Percentiles rank a stretch among this genome's conserved stretches.
Conservation (phyloP, 495 filamentous ascomycete species). For the Penicillium pancosmium region DNA sequence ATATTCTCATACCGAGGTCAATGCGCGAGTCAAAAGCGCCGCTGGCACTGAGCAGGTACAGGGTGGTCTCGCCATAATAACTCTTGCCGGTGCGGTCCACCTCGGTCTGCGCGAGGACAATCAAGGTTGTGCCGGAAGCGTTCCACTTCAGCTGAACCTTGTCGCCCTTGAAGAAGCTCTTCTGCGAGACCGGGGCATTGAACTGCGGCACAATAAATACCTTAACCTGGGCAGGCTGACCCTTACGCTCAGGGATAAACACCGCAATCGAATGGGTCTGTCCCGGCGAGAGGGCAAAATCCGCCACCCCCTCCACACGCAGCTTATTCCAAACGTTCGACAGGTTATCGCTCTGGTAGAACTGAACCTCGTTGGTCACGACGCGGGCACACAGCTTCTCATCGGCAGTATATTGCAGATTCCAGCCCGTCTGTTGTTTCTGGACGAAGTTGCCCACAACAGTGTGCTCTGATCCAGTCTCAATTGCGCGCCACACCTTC, state of each 20-base stretch:
- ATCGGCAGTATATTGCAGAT: slow-evolving; percentile 93
- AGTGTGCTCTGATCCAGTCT: slow-evolving; percentile 59
- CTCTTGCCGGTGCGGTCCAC: slow-evolving; percentile 97
- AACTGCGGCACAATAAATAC: slow-evolving; percentile 92
- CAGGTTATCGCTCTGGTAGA: slow-evolving; percentile 86
- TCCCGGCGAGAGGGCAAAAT: slow-evolving; percentile 88
- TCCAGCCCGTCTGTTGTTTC: slow-evolving; percentile 94
- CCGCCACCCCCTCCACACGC: slow-evolving; percentile 84
- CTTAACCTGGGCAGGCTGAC: slow-evolving; percentile 89
- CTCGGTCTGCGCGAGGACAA: slow-evolving; percentile 96
- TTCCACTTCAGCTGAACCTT: slow-evolving; percentile 99
- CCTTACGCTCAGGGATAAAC: slow-evolving; percentile 95
- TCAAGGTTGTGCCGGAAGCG: slow-evolving; percentile 79
- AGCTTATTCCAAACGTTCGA: slow-evolving; percentile 92
- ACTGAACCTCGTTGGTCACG: slow-evolving; percentile 96
- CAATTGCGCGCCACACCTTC: slow-evolving; percentile 88
- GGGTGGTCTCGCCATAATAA: slow-evolving; percentile 97
- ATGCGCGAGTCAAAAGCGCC: slow-evolving; percentile 91
- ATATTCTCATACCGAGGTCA: slow-evolving; percentile 61
- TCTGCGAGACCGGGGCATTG: slow-evolving; percentile 79
- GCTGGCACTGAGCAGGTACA: slow-evolving; percentile 91
- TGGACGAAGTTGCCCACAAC: slow-evolving; percentile 91
- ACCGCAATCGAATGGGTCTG: slow-evolving; percentile 88
- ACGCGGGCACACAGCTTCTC: slow-evolving; percentile 88
- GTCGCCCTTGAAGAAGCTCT: slow-evolving; percentile 99